These are phyloP conservation scores for Colletotrichum gloeosporioides DNA, from an alignment of 2,329 filamentous ascomycete genomes.

Conservation along the genomic window DNA sequence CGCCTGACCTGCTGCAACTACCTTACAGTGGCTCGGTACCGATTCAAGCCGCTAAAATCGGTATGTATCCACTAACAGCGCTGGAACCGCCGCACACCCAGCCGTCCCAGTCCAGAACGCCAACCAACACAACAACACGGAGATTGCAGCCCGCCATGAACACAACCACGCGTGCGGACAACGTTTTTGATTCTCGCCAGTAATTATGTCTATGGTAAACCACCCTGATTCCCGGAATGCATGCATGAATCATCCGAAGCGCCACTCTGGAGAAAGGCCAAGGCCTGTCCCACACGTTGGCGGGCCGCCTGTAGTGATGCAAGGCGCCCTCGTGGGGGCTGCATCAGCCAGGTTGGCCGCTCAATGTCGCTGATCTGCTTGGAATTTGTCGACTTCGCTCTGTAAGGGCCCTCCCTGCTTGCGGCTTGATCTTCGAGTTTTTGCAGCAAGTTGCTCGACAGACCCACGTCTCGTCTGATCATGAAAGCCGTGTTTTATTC, in stretches of 20 bases:
- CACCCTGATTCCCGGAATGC: not conserved
- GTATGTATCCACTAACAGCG: not conserved
- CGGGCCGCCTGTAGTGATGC: not conserved
- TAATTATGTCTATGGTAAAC: not conserved
- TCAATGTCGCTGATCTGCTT: not conserved
- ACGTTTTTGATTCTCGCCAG: not conserved
- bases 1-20: not conserved
- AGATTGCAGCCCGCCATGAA: not conserved
- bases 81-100: not conserved
- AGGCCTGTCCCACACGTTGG: not conserved
- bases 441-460: not conserved
- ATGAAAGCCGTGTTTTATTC: not conserved
- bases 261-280: not conserved
- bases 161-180: not conserved
- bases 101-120: not conserved
- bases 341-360: not conserved
- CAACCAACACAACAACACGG: not conserved
- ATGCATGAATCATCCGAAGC: not conserved
- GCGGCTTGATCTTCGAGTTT: not conserved
- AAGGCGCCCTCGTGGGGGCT: not conserved
- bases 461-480: not conserved
- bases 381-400: not conserved
- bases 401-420: not conserved
- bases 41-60: not conserved
- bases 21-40: not conserved